These are phyloP conservation scores for Fagopyrum homotropicum DNA, from an alignment of 148 eudicot genomes.

Conservation along the genomic window DNA sequence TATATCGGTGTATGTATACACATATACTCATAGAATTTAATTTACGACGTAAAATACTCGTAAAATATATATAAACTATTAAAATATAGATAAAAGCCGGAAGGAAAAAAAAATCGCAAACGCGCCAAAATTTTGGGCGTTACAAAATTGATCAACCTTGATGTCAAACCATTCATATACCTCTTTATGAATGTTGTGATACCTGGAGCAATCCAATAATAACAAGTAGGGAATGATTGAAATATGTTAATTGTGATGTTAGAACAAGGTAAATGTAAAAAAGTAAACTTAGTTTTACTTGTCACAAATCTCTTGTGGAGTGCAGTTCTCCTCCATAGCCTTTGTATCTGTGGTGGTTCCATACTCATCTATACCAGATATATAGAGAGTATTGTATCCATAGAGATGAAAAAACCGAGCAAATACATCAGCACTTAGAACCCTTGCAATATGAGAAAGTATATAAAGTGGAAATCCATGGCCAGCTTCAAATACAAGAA, in stretches of 20 bases:
- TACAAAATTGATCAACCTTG: too few relatives aligned
- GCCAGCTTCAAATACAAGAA: too few relatives aligned
- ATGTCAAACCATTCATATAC: constrained; percentile 71
- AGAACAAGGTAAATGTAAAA: not conserved
- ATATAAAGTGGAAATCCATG: too few relatives aligned
- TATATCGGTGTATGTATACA: too few relatives aligned
- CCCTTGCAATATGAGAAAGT: constrained; percentile 33
- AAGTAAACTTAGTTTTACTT: constrained; percentile 31
- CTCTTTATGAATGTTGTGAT: constrained; percentile 72
- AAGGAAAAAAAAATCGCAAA: too few relatives aligned
- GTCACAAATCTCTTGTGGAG: constrained; percentile 75
- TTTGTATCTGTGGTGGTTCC: constrained; percentile 95
- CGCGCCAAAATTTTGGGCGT: too few relatives aligned
- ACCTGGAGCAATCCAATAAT: constrained; percentile 34
- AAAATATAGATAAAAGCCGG: too few relatives aligned
- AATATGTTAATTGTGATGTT: too few relatives aligned
- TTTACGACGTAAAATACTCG: too few relatives aligned
- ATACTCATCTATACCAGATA: constrained; percentile 89
- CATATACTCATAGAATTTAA: too few relatives aligned
- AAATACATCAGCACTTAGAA: constrained; percentile 84
- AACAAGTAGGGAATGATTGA: too few relatives aligned
- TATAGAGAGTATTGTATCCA: constrained; percentile 64
- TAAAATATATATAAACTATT: too few relatives aligned
- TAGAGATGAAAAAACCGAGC: constrained; percentile 74
- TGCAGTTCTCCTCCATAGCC: constrained; percentile 80